A percentile compares a stretch with the other conserved stretches of the same genome.
phyloP scores from a whole-genome alignment of 495 filamentous ascomycete species.

The Aspergillus sparsus region DNA sequence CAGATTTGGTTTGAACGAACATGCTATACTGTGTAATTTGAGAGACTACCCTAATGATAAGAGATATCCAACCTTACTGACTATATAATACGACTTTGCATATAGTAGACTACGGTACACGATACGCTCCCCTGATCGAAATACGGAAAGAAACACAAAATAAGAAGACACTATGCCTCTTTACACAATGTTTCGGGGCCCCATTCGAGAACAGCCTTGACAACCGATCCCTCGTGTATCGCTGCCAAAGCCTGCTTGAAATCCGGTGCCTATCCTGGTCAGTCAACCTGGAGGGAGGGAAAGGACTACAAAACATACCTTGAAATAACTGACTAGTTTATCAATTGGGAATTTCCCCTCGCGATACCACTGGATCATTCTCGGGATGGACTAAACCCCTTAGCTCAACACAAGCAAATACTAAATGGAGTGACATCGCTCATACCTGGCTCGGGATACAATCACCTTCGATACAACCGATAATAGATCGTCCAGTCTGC shows the following conservation, averaged over 20 bases:
- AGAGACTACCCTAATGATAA: too few relatives aligned
- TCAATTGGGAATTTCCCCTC: slow-evolving; percentile 42
- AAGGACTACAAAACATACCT: slow-evolving; percentile 1
- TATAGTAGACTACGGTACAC: too few relatives aligned
- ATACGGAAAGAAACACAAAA: background rate
- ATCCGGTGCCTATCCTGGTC: slow-evolving; percentile 9
- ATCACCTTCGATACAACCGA: slow-evolving; percentile 28
- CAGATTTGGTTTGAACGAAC: too few relatives aligned
- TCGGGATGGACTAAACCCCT: slow-evolving; percentile 30
- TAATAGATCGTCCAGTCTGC: slow-evolving; percentile 23
- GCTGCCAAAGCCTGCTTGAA: slow-evolving; percentile 9
- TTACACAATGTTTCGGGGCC: background rate
- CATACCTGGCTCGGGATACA: slow-evolving; percentile 20
- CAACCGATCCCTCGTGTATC: slow-evolving; percentile 7
- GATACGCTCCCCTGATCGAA: too few relatives aligned
- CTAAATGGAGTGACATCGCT: background rate
- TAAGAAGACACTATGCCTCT: background rate
- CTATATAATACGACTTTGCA: too few relatives aligned
- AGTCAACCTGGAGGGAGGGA: background rate
- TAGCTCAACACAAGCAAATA: background rate
- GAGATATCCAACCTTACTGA: too few relatives aligned
- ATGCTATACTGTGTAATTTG: too few relatives aligned
- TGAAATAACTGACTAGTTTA: slow-evolving; percentile 21
- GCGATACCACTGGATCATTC: slow-evolving; percentile 39
- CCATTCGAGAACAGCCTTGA: slow-evolving; percentile 16